Evolutionary conservation across 2,329 filamentous ascomycete genomes (phyloP).

Genomic region (Xylariaceae sp.): DNA sequence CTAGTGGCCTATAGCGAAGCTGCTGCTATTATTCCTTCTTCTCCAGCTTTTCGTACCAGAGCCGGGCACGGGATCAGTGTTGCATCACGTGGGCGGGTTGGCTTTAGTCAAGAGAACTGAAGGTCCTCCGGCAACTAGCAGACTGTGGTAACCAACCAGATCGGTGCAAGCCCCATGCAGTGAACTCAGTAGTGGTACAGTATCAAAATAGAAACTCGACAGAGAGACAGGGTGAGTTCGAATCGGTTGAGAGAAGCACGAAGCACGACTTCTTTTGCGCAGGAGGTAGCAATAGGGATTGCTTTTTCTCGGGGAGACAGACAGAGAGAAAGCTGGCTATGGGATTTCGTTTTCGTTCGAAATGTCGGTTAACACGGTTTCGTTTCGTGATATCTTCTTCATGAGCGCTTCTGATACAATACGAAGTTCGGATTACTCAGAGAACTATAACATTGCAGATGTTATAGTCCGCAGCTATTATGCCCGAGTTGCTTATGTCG

Average conservation of each 20-base stretch:
- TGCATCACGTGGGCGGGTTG: background rate
- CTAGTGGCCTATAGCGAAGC: background rate
- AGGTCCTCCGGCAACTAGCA: background rate
- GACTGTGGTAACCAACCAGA: background rate
- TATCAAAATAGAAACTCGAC: background rate
- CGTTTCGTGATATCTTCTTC: background rate
- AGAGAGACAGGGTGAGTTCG: too few relatives aligned
- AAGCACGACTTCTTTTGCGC: background rate
- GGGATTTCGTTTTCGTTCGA: background rate
- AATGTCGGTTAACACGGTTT: too few relatives aligned
- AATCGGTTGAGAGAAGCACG: too few relatives aligned
- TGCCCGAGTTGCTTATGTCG: too few relatives aligned
- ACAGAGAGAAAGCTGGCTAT: background rate
- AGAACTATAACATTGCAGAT: too few relatives aligned
- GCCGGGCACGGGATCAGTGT: background rate
- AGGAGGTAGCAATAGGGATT: too few relatives aligned
- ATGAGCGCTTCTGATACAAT: background rate
- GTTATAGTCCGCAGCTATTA: too few relatives aligned
- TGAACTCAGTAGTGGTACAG: background rate
- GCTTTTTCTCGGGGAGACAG: background rate
- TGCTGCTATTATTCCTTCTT: background rate
- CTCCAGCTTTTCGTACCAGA: background rate
- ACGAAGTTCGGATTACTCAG: too few relatives aligned
- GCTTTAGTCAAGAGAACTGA: background rate
- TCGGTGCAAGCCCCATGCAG: background rate